Evolutionary conservation across 257 asterid species (phyloP), one percentile per base, ranked within the genome.

Genomic region (Mentha longifolia): DNA sequence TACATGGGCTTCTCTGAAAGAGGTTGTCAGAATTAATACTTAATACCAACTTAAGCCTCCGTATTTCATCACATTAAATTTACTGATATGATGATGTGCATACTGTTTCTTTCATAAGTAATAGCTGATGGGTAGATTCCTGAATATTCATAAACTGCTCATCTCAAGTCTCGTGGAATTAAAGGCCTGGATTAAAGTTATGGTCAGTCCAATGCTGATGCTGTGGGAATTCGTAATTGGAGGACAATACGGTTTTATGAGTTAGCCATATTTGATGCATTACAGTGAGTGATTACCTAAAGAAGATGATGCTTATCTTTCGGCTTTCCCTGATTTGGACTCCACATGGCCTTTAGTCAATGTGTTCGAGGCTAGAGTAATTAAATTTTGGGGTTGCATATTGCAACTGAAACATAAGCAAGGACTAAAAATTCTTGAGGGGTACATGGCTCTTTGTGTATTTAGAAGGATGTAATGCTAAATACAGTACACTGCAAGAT

Each of bases 221-320:
- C 61, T 61, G 58, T 60, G 49, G 61, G 46, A 20, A 13, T 39
- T 43, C n/a, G 19, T 70, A 5, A 28, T 68, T 70, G 47, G 12
- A 74, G 52, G 41, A 35, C 37, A 42, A 43, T 65, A 54, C 37
- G 64, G 58, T 62, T 46, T 55, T 33, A 47, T 50, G 59, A 76
- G 56, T 52, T 17, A 67, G 22, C 60, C 31, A 25, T 12, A 28
- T 68, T 25, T 31, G 72, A 52, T 47, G 58, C 51, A 51, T 2
- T 59, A 35, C 4, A n/a, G 65, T 62, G 47, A 15, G 20, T 78
- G 49, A 25, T 30, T 45, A 15, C 19, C 35, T 54, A 9, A 49
- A 41, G 62, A 14, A 30, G 35, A 63, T 20, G 0, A 6, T 35
- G 39, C 39, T 6, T 35, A 35, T 35, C 39, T 5, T 35, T 35